Evolutionary conservation across 805 yeast genomes (phyloP).

Genomic region (Sungouiella thailandica): DNA sequence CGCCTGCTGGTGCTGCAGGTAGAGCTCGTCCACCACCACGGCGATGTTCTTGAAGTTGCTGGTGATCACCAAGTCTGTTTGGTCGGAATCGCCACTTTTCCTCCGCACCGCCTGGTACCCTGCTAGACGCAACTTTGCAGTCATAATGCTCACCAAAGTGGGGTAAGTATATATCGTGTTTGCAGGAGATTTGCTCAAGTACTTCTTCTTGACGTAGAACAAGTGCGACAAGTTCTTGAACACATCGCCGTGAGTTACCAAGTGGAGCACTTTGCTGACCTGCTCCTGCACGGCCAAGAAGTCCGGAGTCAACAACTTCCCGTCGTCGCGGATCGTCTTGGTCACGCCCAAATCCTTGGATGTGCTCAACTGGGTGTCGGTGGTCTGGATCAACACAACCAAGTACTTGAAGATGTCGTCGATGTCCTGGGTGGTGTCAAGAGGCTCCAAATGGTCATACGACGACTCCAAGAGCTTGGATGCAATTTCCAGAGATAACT

Average conservation of each 20-base stretch:
- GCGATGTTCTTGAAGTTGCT: conserved; percentile 72
- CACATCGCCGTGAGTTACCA: conserved; percentile 47
- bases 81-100: conserved; percentile 23
- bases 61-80: conserved; percentile 29
- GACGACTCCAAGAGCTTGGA: conserved; percentile 44
- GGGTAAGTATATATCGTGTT: conserved; percentile 70
- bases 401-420: conserved; percentile 58
- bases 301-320: conserved; percentile 32
- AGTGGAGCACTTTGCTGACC: conserved; percentile 65
- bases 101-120: conserved; percentile 22
- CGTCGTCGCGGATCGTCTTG: conserved; percentile 25
- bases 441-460: conserved; percentile 19
- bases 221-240: conserved; percentile 28
- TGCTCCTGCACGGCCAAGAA: conserved; percentile 49
- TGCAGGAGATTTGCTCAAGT: conserved; percentile 48
- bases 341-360: conserved; percentile 37
- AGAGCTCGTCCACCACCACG: conserved; percentile 63
- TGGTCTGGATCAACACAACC: conserved; percentile 45
- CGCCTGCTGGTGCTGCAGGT: conserved; percentile 30
- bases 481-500: conserved; percentile 58
- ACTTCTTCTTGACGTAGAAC: conserved; percentile 35
- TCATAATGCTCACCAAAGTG: conserved; percentile 58
- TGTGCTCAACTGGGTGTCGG: conserved; percentile 25
- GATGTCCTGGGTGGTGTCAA: conserved; percentile 40
- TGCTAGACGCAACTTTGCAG: conserved; percentile 51